A percentile compares a stretch with the other conserved stretches of the same genome.
phyloP scores from a whole-genome alignment of 768 basidiomycete species.

The Lentinula raphanica region DNA sequence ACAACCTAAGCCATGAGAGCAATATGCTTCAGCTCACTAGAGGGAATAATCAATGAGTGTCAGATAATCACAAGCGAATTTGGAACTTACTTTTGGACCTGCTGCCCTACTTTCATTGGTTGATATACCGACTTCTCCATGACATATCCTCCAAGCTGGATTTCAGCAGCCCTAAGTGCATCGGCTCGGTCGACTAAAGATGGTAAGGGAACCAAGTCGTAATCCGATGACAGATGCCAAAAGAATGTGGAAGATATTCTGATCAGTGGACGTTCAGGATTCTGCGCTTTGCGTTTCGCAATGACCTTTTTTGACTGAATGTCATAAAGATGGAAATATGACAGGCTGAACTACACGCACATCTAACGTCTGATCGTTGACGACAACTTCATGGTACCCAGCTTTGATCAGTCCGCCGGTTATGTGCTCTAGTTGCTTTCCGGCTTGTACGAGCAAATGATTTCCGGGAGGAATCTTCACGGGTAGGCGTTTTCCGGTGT shows the following conservation, averaged over 20 bases:
- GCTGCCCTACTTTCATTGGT: slow-evolving; percentile 83
- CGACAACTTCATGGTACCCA: slow-evolving; percentile 89
- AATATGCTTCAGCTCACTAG: slow-evolving; percentile 77
- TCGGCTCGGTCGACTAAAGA: slow-evolving; percentile 44
- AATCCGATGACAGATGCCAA: slow-evolving; percentile 89
- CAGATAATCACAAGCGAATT: background rate
- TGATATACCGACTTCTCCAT: slow-evolving; percentile 47
- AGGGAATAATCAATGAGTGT: background rate
- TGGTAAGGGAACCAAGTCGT: slow-evolving; percentile 65
- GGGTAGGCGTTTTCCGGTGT: slow-evolving; percentile 83
- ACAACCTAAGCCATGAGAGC: slow-evolving; percentile 62
- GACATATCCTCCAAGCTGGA: slow-evolving; percentile 32
- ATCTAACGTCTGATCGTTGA: slow-evolving; percentile 71
- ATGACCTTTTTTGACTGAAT: slow-evolving; percentile 45
- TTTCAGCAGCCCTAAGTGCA: slow-evolving; percentile 33
- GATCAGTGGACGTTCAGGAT: slow-evolving; percentile 77
- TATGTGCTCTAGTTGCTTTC: slow-evolving; percentile 90
- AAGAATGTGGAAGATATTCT: slow-evolving; percentile 98
- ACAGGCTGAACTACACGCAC: slow-evolving; percentile 33
- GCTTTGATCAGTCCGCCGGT: slow-evolving; percentile 84
- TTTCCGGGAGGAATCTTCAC: slow-evolving; percentile 81
- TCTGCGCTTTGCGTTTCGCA: slow-evolving; percentile 47
- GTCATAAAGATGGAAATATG: background rate
- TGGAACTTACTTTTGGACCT: slow-evolving; percentile 68
- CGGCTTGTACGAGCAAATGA: slow-evolving; percentile 88